phyloP scores from a whole-genome alignment of 306 rosid genomes.

The Lablab purpureus region DNA sequence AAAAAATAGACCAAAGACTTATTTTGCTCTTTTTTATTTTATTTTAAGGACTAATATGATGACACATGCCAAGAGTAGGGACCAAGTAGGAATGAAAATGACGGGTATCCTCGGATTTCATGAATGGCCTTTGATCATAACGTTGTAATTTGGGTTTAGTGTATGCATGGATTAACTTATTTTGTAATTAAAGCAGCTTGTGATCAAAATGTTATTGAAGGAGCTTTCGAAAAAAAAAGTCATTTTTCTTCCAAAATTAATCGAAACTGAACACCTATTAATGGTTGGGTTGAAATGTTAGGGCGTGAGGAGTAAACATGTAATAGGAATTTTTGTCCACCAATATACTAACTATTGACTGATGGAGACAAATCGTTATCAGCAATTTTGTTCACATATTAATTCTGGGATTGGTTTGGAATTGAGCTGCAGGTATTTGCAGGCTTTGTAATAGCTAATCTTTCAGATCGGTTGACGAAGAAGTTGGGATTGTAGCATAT shows the following conservation, averaged over 20 bases:
- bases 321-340: not conserved
- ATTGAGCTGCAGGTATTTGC: conserved; percentile 75
- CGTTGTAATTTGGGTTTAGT: not conserved
- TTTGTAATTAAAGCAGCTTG: not conserved
- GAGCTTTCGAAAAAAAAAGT: not conserved
- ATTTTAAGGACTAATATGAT: not conserved
- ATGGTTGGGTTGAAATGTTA: not conserved
- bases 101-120: not conserved
- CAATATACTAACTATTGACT: not conserved
- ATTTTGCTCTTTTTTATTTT: not conserved
- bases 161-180: not conserved
- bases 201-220: not conserved
- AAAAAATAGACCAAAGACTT: not conserved
- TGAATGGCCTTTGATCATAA: not conserved
- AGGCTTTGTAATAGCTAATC: conserved; percentile 88
- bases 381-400: not conserved
- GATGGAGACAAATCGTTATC: not conserved
- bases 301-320: not conserved
- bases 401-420: conserved; percentile 25
- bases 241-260: not conserved
- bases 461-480: conserved; percentile 78
- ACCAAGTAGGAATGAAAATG: not conserved
- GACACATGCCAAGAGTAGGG: not conserved
- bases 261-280: not conserved
- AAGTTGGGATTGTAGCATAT: conserved; percentile 75